Conservation (phyloP, 345 rosid species). For the Populus pruinosa region DNA sequence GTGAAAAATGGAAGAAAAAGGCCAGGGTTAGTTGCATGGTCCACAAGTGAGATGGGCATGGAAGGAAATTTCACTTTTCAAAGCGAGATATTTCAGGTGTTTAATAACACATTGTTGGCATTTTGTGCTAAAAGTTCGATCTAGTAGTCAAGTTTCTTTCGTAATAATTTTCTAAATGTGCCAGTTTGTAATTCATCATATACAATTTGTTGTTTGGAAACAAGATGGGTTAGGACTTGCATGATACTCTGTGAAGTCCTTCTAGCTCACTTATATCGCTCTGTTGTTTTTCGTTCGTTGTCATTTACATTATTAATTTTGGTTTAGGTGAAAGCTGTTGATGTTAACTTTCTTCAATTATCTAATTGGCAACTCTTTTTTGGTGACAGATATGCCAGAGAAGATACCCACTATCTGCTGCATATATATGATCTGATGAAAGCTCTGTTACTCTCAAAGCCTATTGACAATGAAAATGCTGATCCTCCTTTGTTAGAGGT, state of each 20-base stretch:
- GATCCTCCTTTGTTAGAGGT: conserved; percentile 75
- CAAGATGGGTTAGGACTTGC: background rate
- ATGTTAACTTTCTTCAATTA: background rate
- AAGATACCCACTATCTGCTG: conserved; percentile 90
- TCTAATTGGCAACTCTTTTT: conserved; percentile 13
- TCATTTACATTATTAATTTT: background rate
- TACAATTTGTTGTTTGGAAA: background rate
- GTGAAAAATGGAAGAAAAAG: background rate
- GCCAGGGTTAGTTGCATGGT: background rate
- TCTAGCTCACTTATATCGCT: background rate
- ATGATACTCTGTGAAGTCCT: background rate
- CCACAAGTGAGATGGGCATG: background rate
- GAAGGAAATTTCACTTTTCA: background rate
- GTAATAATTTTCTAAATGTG: background rate
- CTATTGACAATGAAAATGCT: conserved; percentile 40
- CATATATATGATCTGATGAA: conserved; percentile 78
- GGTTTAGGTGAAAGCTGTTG: background rate
- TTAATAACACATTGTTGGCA: background rate
- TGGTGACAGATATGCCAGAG: conserved; percentile 81
- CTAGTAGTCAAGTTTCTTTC: background rate
- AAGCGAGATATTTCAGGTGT: background rate
- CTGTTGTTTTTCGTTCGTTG: background rate
- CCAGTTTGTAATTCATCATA: background rate
- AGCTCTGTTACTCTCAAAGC: conserved; percentile 35
- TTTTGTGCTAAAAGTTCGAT: background rate